Base-by-base conservation (phyloP, 352 stramenopile genomes). In the Phytopythium montanum region DNA sequence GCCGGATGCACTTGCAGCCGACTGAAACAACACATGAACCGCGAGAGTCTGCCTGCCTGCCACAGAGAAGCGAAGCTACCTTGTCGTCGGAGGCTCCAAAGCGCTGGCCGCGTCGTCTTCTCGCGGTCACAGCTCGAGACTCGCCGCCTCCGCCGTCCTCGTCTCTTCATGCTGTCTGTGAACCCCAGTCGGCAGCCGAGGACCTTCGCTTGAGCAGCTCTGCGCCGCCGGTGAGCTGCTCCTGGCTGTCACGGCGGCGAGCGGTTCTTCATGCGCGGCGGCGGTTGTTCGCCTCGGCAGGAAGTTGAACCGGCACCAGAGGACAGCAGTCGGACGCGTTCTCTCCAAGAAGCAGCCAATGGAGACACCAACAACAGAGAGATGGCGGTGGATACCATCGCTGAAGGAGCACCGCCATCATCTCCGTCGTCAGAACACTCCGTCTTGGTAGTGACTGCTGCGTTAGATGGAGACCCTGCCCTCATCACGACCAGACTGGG, bases 401-500 rank as follows among this genome's bases (percentile, higher is more conserved):
- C 12, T 13, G 12, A 33, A 0, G 5, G 23, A 4, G 9, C 44
- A 13, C 25, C 21, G 4, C 2, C n/a, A 21, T 9, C 19, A 13
- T n/a, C 23, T 8, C 3, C 23, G 5, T 50, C 23, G 2, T 13
- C 42, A 4, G 44, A 50, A 23, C 44, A 25, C 9, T 3, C 23
- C 44, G 0, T 23, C 18, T 6, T 3, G 12, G 44, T 16, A 21
- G 23, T 2, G 18, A 14, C 3, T 12, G 44, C 21, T 19, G 9
- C 21, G 8, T 50, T 13, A 6, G 16, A 56, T 6, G 31, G 28
- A 19, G 50, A 56, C 29, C 31, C 10, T 10, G 50, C 41, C n/a
- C 50, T 56, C 26, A 10, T 29, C 4, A 56, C 50, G 9, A 56
- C 50, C 28, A 44, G 50, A 44, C 12, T 56, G 29, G 50, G 44